Conservation (phyloP, 2,329 filamentous ascomycete genomes). For the Sordariomycetes sp. region DNA sequence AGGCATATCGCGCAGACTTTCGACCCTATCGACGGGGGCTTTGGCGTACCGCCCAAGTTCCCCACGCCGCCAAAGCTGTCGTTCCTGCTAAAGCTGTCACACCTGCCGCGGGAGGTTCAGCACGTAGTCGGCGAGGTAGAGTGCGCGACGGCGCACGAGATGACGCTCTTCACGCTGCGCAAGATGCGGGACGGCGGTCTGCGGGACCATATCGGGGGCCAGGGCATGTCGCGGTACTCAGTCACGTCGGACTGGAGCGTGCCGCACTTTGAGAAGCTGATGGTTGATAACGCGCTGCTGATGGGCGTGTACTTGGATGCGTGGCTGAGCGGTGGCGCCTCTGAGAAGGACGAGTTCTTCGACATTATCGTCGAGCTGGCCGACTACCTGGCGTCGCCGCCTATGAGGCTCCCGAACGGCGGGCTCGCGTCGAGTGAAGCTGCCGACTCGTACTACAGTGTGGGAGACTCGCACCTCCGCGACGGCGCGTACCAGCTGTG, state of each 20-base stretch:
- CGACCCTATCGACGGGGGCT: conserved; percentile 68
- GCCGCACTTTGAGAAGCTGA: conserved; percentile 95
- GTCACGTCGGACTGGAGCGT: conserved; percentile 87
- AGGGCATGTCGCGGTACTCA: conserved; percentile 60
- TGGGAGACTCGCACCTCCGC: conserved; percentile 66
- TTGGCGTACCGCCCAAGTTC: conserved; percentile 75
- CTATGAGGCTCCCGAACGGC: conserved; percentile 53
- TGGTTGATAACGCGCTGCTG: conserved; percentile 83
- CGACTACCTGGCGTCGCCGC: conserved; percentile 66
- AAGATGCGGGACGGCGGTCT: conserved; percentile 50
- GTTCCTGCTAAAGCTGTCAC: conserved; percentile 64
- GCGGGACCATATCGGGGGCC: conserved; percentile 39
- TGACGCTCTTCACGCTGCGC: conserved; percentile 70
- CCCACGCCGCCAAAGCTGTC: conserved; percentile 74
- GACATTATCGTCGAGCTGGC: conserved; percentile 70
- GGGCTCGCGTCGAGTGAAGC: conserved; percentile 84
- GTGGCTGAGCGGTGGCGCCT: conserved; percentile 44
- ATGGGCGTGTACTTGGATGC: conserved; percentile 76
- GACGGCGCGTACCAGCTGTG: conserved; percentile 94
- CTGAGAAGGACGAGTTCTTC: conserved; percentile 56
- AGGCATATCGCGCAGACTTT: conserved; percentile 70
- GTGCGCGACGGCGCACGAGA: conserved; percentile 57
- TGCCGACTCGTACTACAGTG: conserved; percentile 66
- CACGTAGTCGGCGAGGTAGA: conserved; percentile 83
- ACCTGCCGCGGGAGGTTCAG: conserved; percentile 57